Percentiles rank a stretch among this genome's conserved stretches.
Conservation (phyloP, 257 asterid genomes). For the Ilex aquifolium region DNA sequence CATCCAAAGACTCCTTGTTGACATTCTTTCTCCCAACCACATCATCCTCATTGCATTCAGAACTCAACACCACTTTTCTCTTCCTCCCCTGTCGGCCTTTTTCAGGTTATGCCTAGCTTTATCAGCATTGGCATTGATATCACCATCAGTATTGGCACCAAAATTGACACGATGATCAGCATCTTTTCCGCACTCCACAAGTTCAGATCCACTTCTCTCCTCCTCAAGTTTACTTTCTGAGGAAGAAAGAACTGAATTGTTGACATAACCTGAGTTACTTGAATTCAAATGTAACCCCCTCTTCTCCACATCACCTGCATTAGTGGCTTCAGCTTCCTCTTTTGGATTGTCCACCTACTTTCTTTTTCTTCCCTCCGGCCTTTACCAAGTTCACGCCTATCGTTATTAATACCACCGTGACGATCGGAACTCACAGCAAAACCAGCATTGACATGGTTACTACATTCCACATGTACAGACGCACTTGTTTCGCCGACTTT, state of each 20-base stretch:
- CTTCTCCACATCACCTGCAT: neutral
- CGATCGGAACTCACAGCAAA: slow-evolving; percentile 4
- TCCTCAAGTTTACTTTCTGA: neutral
- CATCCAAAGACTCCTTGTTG: slow-evolving; percentile 15
- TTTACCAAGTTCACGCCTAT: neutral
- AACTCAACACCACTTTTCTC: slow-evolving; percentile 6
- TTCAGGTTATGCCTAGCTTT: slow-evolving; percentile 1
- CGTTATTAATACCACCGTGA: neutral
- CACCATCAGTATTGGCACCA: neutral
- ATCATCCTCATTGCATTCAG: slow-evolving; percentile 3
- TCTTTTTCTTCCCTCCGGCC: neutral
- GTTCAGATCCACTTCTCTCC: slow-evolving; percentile 1
- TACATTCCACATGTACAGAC: neutral
- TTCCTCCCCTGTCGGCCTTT: slow-evolving; percentile 11
- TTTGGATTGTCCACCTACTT: slow-evolving; percentile 2
- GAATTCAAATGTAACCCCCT: neutral
- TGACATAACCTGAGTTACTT: neutral
- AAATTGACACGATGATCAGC: slow-evolving; percentile 8
- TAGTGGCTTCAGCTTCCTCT: neutral
- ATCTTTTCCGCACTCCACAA: neutral
- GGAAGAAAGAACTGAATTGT: neutral
- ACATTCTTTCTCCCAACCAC: slow-evolving; percentile 10
- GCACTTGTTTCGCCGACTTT: neutral
- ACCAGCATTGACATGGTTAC: neutral
- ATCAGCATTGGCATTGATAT: neutral